Percentiles rank a stretch among this genome's conserved stretches.
Conservation (phyloP, 2,329 filamentous ascomycete species). For the Ceratocystis huliohia region DNA sequence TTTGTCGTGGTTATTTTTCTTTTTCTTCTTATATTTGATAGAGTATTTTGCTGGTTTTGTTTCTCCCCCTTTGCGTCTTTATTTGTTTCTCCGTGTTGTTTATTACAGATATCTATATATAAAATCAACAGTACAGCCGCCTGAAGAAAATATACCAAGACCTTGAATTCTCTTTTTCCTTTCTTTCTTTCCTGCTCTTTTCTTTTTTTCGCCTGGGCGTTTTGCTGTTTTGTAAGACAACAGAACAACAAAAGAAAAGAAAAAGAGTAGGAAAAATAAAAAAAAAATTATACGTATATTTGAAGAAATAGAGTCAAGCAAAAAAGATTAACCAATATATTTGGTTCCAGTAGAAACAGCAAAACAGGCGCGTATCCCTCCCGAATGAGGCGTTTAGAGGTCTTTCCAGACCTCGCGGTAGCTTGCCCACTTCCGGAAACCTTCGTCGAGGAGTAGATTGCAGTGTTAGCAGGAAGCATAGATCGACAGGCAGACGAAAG, state of each 20-base stretch:
- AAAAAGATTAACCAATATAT: background rate
- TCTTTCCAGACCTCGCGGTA: conserved; percentile 45
- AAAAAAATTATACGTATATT: background rate
- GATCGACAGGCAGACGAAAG: background rate
- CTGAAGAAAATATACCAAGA: no score
- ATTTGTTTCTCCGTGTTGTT: background rate
- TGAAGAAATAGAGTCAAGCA: background rate
- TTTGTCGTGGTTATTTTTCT: conserved; percentile 3
- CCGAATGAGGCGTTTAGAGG: conserved; percentile 21
- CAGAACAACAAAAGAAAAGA: background rate
- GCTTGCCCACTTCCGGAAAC: conserved; percentile 45
- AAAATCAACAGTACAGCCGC: background rate
- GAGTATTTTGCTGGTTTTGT: background rate
- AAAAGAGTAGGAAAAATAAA: background rate
- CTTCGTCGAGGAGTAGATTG: conserved; percentile 27
- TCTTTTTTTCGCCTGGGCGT: background rate
- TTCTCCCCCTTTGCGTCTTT: background rate
- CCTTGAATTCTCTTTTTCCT: background rate
- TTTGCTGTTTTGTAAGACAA: background rate
- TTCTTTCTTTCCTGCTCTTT: background rate
- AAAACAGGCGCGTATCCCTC: background rate
- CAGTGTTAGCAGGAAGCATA: background rate
- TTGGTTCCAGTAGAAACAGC: background rate
- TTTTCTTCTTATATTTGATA: conserved; percentile 9
- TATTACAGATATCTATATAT: conserved; percentile 1